Base-by-base conservation (phyloP, 805 yeast species). In the Debaryomyces maramus region DNA sequence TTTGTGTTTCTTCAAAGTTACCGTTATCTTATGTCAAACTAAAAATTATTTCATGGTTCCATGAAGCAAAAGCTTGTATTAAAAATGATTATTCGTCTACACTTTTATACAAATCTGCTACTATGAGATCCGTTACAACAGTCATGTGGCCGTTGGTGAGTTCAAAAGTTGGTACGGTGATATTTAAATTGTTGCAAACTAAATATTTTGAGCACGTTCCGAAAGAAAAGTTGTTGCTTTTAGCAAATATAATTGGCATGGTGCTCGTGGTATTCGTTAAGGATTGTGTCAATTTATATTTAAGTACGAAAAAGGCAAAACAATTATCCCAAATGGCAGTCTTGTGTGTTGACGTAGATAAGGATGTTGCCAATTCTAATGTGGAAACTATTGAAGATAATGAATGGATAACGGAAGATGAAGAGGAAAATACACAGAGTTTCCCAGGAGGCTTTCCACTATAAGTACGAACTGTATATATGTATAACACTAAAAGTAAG, bases 81-180 rank as follows among this genome's bases (percentile, higher is more conserved):
- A 45, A 46, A 18, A 50, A 64, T 38, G 73, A 70, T 48, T 70
- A 59, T 44, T 60, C 73, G 5, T 19, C 45, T 2, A 38, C 58
- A 3, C 47, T 63, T 6, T 37, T 55, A 2, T 32, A 39, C 17
- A 51, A 48, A 16, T 64, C 67, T 15, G 40, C 48, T 4, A 48
- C 63, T 1, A 45, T 66, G 10, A 42, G 62, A 24, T 46, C 55
- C 7, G 37, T 66, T 11, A 58, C 72, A 9, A 63, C 73, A 2
- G 18, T 63, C n/a, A 13, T 61, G 28, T 69, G 74, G 74, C 75
- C 75, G 10, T 64, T 57, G 39, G 26, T 60, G 9, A 58, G 69
- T 6, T 56, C 71, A 0, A 61, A 63, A 36, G 21, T 65, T 3
- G 73, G 74, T 1, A 34, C 34, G 14, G 22, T 58, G 5, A 39